These are phyloP conservation scores for Rubroboletus satanas DNA, from an alignment of 768 basidiomycete species.

Conservation along the genomic window DNA sequence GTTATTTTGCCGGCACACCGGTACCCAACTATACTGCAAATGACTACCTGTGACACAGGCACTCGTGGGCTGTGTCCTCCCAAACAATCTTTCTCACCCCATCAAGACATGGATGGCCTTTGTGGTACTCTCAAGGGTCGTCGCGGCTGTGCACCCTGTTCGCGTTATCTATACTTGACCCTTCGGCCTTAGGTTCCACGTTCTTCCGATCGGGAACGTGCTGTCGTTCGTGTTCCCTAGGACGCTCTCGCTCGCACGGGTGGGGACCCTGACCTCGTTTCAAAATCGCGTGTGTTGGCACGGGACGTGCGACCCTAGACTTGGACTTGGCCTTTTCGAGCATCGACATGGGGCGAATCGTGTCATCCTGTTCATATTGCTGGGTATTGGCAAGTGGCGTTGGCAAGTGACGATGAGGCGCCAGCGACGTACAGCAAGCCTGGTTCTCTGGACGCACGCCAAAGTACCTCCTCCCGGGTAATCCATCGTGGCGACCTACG, in stretches of 20 bases:
- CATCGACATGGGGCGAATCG: neutral
- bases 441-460: neutral
- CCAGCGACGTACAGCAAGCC: conserved; percentile 5
- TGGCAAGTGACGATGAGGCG: neutral
- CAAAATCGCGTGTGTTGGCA: neutral
- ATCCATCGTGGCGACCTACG: neutral
- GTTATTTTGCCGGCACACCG: neutral
- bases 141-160: conserved; percentile 4
- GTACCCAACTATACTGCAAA: neutral
- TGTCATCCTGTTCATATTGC: neutral
- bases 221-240: conserved; percentile 1
- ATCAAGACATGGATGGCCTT: neutral
- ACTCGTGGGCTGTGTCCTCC: conserved; percentile 1
- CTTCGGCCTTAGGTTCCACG: neutral
- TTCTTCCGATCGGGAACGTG: conserved; percentile 8
- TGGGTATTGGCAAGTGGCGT: neutral
- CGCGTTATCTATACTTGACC: conserved; percentile 2
- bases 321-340: neutral
- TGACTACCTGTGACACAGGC: neutral
- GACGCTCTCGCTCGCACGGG: conserved; percentile 14
- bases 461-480: neutral
- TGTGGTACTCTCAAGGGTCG: neutral
- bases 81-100: conserved; percentile 5
- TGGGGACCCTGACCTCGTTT: conserved; percentile 17
- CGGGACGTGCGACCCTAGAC: conserved; percentile 2